Conservation (phyloP, 768 basidiomycete species). For the Mycena rosella region DNA sequence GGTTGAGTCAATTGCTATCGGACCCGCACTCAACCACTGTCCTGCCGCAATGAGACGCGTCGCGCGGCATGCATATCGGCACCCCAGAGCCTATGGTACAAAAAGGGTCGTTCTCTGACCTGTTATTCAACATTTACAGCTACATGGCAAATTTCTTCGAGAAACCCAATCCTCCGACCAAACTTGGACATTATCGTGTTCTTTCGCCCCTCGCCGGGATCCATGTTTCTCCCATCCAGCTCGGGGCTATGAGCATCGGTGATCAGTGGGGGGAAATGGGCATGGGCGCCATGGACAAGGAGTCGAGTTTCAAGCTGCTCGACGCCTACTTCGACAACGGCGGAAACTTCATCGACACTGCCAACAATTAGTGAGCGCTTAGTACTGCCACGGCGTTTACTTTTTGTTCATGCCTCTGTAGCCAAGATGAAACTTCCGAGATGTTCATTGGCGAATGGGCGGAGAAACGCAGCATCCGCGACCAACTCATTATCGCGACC, state of each 20-base stretch:
- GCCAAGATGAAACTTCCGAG: conserved; percentile 56
- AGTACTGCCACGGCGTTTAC: not conserved
- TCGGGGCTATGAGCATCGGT: conserved; percentile 63
- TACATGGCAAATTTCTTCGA: not conserved
- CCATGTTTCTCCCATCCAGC: conserved; percentile 59
- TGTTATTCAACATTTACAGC: too few species aligned
- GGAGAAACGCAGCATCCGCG: conserved; percentile 53
- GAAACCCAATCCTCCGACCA: conserved; percentile 10
- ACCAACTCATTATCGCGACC: conserved; percentile 61
- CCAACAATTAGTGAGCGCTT: conserved; percentile 52
- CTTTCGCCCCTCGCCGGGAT: conserved; percentile 55
- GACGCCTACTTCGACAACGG: conserved; percentile 34
- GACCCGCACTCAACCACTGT: not conserved
- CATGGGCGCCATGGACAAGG: conserved; percentile 45
- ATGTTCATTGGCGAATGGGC: conserved; percentile 65
- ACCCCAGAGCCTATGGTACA: not conserved
- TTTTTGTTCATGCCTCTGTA: not conserved
- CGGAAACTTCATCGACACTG: conserved; percentile 61
- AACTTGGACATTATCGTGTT: conserved; percentile 51
- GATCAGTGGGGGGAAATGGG: conserved; percentile 54
- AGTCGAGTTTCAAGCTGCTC: conserved; percentile 34
- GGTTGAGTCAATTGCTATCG: not conserved
- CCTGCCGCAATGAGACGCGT: not conserved
- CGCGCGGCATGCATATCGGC: not conserved
- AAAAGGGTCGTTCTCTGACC: not conserved